phyloP scores from a whole-genome alignment of 2,329 filamentous ascomycete species.

The Metarhizium rileyi region DNA sequence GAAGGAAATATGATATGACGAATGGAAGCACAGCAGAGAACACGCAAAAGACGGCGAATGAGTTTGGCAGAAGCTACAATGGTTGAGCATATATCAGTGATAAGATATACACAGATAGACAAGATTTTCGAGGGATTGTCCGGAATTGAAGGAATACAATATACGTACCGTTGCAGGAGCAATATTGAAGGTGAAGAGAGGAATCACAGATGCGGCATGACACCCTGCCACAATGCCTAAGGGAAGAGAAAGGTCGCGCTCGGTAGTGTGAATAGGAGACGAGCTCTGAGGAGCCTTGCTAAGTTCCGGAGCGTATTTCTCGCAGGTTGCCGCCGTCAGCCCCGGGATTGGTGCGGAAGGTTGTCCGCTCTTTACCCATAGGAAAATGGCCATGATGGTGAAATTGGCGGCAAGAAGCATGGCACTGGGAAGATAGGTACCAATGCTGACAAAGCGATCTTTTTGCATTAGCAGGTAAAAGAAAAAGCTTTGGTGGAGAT shows the following conservation, averaged over 20 bases:
- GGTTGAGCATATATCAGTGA: neutral
- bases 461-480: constrained; percentile 92
- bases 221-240: constrained; percentile 60
- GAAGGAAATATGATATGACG: constrained; percentile 45
- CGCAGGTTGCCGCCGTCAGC: neutral
- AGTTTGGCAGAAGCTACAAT: constrained; percentile 44
- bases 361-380: constrained; percentile 86
- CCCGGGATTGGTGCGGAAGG: constrained; percentile 2
- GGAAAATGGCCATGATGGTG: constrained; percentile 83
- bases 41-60: constrained; percentile 49
- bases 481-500: constrained; percentile 98
- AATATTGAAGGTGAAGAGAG: constrained; percentile 80
- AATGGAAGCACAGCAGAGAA: constrained; percentile 48
- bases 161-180: constrained; percentile 51
- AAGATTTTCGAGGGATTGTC: neutral
- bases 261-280: constrained; percentile 24
- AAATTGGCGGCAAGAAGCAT: constrained; percentile 95
- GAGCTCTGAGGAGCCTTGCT: neutral
- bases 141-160: neutral
- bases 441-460: constrained; percentile 93
- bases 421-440: constrained; percentile 93
- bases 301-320: constrained; percentile 15
- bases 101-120: neutral
- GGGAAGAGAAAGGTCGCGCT: constrained; percentile 63
- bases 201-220: constrained; percentile 70